Base-by-base conservation (phyloP, 352 stramenopile genomes). In the Pythium monospermum region DNA sequence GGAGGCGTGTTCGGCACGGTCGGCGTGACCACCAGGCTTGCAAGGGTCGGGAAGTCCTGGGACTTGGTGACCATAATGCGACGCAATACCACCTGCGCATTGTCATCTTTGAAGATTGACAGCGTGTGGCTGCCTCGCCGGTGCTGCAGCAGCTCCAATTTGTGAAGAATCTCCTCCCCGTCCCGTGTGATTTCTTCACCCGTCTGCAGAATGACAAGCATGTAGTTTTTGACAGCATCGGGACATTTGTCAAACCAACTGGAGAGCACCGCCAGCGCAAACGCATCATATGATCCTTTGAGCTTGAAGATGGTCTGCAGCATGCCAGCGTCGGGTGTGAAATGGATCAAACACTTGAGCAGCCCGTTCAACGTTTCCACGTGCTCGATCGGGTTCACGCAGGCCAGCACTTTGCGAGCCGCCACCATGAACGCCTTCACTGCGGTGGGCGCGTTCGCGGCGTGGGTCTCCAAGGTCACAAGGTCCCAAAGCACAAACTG, bases 401-500 rank as follows among this genome's bases (percentile, higher is more conserved):
- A 91, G 13, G 73, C 78, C 0, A 93, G 53, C 22, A 93, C 78
- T 45, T 90, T 93, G 33, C 83, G 72, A 26, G 76, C 66, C 0
- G 83, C 80, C n/a, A 70, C 74, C 62, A 90, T 80, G 26, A 90
- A 67, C 26, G 68, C 59, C 49, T 78, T 87, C 30, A 66, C 57
- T 4, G 52, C 59, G 6, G 51, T 30, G 2, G 53, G 28, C 1
- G 55, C 32, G 25, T 83, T 65, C 7, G 71, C 64, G 12, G 70
- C 50, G 39, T 89, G 76, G 6, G 83, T 70, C 48, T 93, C 83
- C 0, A 73, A 65, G 0, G 88, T 50, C 6, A 91, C 69, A 13
- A 93, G 64, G 55, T 93, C 83, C 83, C 83, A 93, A 50, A 90
- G 66, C 1, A 71, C 72, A 37, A 76, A 86, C 57, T 93, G 83